phyloP scores from a whole-genome alignment of 208 protist species.

The Trypanosoma grayi region DNA sequence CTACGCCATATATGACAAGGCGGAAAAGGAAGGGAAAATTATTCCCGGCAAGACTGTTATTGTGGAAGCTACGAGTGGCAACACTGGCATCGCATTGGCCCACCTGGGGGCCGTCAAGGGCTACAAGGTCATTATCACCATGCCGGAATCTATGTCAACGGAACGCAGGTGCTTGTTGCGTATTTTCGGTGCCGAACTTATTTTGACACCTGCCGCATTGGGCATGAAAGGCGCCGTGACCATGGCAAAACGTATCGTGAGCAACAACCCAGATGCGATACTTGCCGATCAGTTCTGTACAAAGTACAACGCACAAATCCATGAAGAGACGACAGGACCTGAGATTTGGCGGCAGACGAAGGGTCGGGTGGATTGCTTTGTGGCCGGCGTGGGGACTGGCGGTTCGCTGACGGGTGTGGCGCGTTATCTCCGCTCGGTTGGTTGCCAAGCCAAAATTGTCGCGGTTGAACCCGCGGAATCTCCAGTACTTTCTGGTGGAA shows the following conservation, averaged over 20 bases:
- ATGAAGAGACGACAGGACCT: constrained; percentile 89
- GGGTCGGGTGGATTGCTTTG: constrained; percentile 78
- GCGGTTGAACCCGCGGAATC: constrained; percentile 86
- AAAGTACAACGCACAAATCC: constrained; percentile 82
- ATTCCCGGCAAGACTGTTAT: constrained; percentile 79
- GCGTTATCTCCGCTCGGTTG: constrained; percentile 64
- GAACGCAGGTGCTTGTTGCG: constrained; percentile 81
- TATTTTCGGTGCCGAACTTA: constrained; percentile 86
- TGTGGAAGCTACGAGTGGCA: constrained; percentile 89
- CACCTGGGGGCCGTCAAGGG: constrained; percentile 76
- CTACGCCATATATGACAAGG: constrained; percentile 77
- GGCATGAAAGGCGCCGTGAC: constrained; percentile 88
- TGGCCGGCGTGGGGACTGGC: constrained; percentile 89
- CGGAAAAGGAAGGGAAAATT: constrained; percentile 76
- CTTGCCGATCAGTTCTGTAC: constrained; percentile 88
- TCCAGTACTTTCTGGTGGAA: constrained; percentile 78
- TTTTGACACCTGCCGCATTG: constrained; percentile 83
- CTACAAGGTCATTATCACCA: constrained; percentile 89
- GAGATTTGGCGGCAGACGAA: constrained; percentile 86
- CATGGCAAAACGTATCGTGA: constrained; percentile 78
- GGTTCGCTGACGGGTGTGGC: constrained; percentile 81
- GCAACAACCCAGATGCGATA: constrained; percentile 66
- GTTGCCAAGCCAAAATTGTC: constrained; percentile 49
- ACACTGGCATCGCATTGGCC: constrained; percentile 87
- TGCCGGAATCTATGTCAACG: constrained; percentile 91